These are phyloP conservation scores for Tuber indicum DNA, from an alignment of 495 filamentous ascomycete genomes.

Conservation along the genomic window DNA sequence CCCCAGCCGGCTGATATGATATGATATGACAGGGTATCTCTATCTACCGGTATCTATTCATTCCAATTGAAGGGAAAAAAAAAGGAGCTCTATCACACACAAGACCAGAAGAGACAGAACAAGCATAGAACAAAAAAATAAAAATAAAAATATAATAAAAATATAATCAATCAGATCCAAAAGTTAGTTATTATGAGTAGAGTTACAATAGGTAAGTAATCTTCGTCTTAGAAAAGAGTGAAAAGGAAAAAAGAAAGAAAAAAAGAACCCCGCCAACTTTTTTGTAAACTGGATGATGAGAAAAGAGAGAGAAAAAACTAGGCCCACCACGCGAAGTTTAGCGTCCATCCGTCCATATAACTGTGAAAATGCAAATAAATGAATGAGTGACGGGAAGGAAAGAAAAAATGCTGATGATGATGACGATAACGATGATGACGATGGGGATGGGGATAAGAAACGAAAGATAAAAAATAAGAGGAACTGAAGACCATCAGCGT, in stretches of 20 bases:
- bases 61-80: conserved; percentile 11
- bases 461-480: not conserved
- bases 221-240: conserved; percentile 12
- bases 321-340: not conserved
- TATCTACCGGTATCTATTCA: conserved; percentile 14
- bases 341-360: not conserved
- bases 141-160: not conserved
- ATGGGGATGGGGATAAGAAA: not conserved
- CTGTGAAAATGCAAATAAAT: conserved; percentile 25
- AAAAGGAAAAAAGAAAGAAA: not conserved
- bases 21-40: not conserved
- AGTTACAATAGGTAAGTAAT: conserved; percentile 20
- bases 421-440: not conserved
- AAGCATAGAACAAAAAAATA: conserved; percentile 20
- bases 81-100: conserved; percentile 17
- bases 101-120: conserved; percentile 21
- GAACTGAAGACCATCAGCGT: not conserved
- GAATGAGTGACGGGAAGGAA: conserved; percentile 26
- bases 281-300: not conserved
- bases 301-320: not conserved
- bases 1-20: not conserved
- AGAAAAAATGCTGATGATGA: not conserved
- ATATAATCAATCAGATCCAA: conserved; percentile 26
- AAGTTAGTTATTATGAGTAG: conserved; percentile 7
- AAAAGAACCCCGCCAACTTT: conserved; percentile 4